Evolutionary conservation across 169 alveolate species (phyloP).

Genomic region (Amoebophrya sp.): DNA sequence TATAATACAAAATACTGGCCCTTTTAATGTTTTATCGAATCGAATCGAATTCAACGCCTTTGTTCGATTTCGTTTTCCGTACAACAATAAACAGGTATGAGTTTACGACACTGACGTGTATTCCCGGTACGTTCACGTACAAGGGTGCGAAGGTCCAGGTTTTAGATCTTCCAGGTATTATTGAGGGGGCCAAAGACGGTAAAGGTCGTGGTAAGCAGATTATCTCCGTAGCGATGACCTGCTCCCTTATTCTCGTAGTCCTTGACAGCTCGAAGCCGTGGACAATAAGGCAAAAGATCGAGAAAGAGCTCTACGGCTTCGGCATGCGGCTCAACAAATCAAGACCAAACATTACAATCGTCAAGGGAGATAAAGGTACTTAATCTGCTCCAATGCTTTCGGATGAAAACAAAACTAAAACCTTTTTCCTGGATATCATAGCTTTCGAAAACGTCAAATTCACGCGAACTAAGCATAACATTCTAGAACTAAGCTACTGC

Average conservation of each 20-base stretch:
- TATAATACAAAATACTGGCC: too few relatives aligned
- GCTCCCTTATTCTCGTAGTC: constrained; percentile 85
- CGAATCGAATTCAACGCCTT: too few relatives aligned
- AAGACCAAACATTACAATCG: constrained; percentile 70
- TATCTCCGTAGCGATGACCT: constrained; percentile 91
- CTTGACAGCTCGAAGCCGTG: constrained; percentile 88
- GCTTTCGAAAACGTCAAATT: constrained; percentile 47
- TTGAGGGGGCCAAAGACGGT: constrained; percentile 93
- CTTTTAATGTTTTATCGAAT: too few relatives aligned
- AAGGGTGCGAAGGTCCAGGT: constrained; percentile 94
- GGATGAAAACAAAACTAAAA: not conserved
- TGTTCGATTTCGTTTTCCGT: too few relatives aligned
- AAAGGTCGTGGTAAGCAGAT: constrained; percentile 93
- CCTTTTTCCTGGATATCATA: not conserved
- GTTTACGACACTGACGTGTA: constrained; percentile 98
- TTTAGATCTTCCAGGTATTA: constrained; percentile 93
- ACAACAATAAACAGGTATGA: constrained; percentile 77
- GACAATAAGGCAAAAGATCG: constrained; percentile 84
- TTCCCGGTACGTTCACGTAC: constrained; percentile 85
- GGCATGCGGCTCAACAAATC: constrained; percentile 91
- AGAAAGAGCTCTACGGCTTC: constrained; percentile 91
- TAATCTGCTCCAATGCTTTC: not conserved
- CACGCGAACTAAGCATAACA: too few relatives aligned
- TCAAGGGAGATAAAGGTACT: constrained; percentile 37
- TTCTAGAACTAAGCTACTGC: too few relatives aligned